phyloP scores from a whole-genome alignment of 306 rosid species.

The Casuarina glauca region DNA sequence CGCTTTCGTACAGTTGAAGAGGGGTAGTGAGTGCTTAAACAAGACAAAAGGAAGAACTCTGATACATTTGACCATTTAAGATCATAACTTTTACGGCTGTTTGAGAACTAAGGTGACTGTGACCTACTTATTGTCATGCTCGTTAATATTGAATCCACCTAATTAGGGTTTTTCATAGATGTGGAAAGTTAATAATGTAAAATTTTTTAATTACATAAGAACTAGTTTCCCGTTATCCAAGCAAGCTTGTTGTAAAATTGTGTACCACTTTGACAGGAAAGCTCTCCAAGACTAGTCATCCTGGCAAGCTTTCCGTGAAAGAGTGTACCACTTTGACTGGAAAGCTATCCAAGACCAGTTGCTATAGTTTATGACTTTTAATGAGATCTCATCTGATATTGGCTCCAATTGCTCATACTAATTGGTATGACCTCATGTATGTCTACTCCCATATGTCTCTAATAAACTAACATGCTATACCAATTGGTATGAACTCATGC shows the following conservation, averaged over 20 bases:
- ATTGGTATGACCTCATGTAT: no score
- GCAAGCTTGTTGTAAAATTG: no score
- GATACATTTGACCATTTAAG: background rate
- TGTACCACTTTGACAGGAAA: no score
- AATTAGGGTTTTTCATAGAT: no score
- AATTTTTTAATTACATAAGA: background rate
- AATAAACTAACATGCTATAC: no score
- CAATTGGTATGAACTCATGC: no score
- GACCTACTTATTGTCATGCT: background rate
- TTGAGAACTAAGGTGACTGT: background rate
- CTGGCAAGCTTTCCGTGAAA: background rate
- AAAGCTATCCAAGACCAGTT: background rate
- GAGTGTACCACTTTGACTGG: background rate
- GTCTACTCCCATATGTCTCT: no score
- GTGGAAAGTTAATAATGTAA: no score
- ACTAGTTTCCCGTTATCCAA: no score
- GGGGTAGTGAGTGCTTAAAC: background rate
- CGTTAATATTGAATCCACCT: no score
- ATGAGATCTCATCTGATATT: background rate
- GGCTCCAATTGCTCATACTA: background rate
- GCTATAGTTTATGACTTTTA: background rate
- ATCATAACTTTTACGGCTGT: no score
- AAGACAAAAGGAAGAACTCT: background rate
- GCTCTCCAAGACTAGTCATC: no score
- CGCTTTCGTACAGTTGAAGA: background rate